These are phyloP conservation scores for Aspergillus avenaceus DNA, from an alignment of 495 filamentous ascomycete genomes.

Conservation along the genomic window DNA sequence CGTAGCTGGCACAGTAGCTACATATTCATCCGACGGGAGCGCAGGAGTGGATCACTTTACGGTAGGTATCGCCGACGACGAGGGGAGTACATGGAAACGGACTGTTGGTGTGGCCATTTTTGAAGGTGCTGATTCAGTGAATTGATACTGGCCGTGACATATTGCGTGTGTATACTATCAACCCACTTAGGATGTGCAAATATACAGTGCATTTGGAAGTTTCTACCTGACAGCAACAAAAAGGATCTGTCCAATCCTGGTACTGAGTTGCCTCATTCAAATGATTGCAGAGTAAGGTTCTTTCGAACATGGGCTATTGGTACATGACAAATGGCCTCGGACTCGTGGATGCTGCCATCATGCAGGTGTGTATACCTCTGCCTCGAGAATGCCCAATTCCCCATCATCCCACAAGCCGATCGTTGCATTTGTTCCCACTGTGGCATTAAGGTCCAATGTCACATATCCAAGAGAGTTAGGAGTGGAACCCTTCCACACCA, in stretches of 20 bases:
- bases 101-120: conserved; percentile 6
- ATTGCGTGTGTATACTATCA: too few species aligned
- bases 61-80: not conserved
- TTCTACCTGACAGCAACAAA: too few species aligned
- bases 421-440: not conserved
- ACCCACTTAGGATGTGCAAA: too few species aligned
- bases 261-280: too few species aligned
- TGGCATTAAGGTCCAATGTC: not conserved
- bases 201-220: too few species aligned
- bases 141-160: not conserved
- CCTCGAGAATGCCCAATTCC: conserved; percentile 6
- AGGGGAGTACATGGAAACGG: conserved; percentile 5
- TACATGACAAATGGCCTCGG: too few species aligned
- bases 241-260: too few species aligned
- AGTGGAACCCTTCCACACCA: conserved; percentile 3
- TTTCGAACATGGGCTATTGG: too few species aligned
- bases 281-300: too few species aligned
- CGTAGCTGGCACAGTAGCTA: not conserved
- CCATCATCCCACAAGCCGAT: not conserved
- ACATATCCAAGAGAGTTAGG: conserved; percentile 3
- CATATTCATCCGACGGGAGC: conserved; percentile 2
- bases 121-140: not conserved
- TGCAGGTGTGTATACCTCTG: conserved; percentile 1
- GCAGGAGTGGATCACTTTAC: conserved; percentile 4
- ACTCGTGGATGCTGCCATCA: not conserved